These are phyloP conservation scores for Globisporangium takayamanum DNA, from an alignment of 352 stramenopile genomes.

Conservation along the genomic window DNA sequence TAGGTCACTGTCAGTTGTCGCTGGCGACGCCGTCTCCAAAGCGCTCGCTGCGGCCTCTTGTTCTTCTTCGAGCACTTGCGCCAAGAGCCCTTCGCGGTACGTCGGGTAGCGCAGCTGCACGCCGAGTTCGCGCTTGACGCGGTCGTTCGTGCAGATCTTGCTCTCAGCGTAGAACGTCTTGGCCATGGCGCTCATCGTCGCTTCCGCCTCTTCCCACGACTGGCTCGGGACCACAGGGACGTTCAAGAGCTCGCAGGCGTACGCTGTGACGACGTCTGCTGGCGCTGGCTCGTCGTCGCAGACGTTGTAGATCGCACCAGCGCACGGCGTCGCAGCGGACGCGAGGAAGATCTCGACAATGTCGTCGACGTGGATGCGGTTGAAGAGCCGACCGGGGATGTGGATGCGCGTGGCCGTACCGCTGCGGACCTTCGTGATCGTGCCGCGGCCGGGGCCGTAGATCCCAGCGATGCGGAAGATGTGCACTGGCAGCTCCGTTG, in stretches of 20 bases:
- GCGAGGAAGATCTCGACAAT: conserved; percentile 76
- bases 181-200: conserved; percentile 80
- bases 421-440: conserved; percentile 71
- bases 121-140: conserved; percentile 71
- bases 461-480: conserved; percentile 90
- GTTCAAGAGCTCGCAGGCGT: conserved; percentile 64
- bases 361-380: conserved; percentile 88
- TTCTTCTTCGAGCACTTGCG: conserved; percentile 75
- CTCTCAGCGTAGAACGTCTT: conserved; percentile 85
- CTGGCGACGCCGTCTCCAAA: not conserved
- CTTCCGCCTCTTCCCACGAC: conserved; percentile 66
- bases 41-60: not conserved
- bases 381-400: conserved; percentile 75
- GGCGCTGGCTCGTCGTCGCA: conserved; percentile 86
- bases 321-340: conserved; percentile 54
- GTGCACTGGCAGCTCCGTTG: conserved; percentile 58
- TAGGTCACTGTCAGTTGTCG: not conserved
- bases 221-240: conserved; percentile 39
- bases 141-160: conserved; percentile 69
- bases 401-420: conserved; percentile 61
- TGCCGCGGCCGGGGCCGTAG: conserved; percentile 83
- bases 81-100: conserved; percentile 76
- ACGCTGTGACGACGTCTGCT: conserved; percentile 70
- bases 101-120: conserved; percentile 66
- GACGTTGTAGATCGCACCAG: conserved; percentile 84